phyloP scores from a whole-genome alignment of 192 early-diverging fungal genomes.

The Coemansia sp. region DNA sequence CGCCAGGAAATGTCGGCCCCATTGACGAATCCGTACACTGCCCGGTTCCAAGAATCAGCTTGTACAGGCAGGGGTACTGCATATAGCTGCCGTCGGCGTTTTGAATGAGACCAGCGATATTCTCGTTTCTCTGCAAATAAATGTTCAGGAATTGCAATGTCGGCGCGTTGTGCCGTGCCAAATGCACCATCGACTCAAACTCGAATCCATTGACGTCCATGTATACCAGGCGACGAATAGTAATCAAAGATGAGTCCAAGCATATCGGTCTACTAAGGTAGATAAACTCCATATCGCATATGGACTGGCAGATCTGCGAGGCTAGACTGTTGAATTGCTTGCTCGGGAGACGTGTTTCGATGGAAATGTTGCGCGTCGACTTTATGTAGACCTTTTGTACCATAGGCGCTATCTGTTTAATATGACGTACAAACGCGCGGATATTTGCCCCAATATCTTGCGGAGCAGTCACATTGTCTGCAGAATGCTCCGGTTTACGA shows the following conservation, averaged over 20 bases:
- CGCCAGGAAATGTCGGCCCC: neutral
- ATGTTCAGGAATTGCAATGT: neutral
- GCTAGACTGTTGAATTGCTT: neutral
- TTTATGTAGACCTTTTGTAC: neutral
- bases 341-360: neutral
- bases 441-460: neutral
- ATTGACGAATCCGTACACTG: too few species aligned
- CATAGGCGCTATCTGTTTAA: neutral
- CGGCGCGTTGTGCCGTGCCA: neutral
- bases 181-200: neutral
- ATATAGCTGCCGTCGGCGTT: neutral
- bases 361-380: neutral
- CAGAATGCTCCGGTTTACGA: neutral
- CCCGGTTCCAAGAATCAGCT: too few species aligned
- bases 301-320: neutral
- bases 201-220: neutral
- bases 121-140: neutral
- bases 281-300: neutral
- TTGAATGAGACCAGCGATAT: neutral
- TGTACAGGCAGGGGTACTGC: neutral
- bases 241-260: neutral
- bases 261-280: neutral
- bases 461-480: neutral
- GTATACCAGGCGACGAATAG: neutral
- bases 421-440: neutral